A percentile compares a stretch with the other conserved stretches of the same genome.
phyloP scores from a whole-genome alignment of 2,329 filamentous ascomycete species.

The Mycocentrospora acerina region DNA sequence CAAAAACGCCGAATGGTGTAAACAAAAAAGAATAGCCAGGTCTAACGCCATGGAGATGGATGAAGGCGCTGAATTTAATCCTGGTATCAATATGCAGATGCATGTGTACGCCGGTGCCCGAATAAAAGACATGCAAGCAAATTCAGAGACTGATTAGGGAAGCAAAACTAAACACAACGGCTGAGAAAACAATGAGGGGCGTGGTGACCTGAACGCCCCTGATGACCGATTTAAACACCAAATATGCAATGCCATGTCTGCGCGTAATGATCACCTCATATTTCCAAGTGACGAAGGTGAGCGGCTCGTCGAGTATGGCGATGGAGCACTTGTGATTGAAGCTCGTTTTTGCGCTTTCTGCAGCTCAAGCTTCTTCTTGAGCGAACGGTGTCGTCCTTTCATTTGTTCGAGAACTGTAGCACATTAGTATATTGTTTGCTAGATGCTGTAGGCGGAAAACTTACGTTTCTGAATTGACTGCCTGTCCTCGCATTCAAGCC shows the following conservation, averaged over 20 bases:
- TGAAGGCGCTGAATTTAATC: too few species aligned
- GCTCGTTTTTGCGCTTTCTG: constrained; percentile 43
- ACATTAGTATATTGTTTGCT: constrained; percentile 20
- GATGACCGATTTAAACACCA: constrained; percentile 18
- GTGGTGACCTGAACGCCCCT: constrained; percentile 16
- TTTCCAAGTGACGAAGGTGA: constrained; percentile 36
- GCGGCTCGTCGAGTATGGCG: constrained; percentile 29
- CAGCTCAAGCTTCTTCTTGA: constrained; percentile 49
- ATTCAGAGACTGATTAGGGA: constrained; percentile 1
- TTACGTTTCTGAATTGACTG: constrained; percentile 72
- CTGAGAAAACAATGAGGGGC: constrained; percentile 9
- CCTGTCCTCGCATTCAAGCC: constrained; percentile 68
- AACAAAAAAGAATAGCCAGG: too few species aligned
- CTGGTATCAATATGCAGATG: too few species aligned
- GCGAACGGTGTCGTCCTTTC: constrained; percentile 43
- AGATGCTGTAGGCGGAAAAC: constrained; percentile 28
- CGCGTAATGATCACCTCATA: constrained; percentile 20
- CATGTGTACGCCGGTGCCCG: too few species aligned
- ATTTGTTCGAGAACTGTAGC: constrained; percentile 50
- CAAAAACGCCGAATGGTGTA: too few species aligned
- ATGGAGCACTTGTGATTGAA: constrained; percentile 36
- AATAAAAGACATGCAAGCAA: background rate
- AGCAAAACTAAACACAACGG: constrained; percentile 6
- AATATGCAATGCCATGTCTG: constrained; percentile 22
- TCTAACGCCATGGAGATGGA: too few species aligned